Evolutionary conservation across 768 basidiomycete genomes (phyloP), one percentile per base, ranked within the genome.

Genomic region (Suillus ampliporus): DNA sequence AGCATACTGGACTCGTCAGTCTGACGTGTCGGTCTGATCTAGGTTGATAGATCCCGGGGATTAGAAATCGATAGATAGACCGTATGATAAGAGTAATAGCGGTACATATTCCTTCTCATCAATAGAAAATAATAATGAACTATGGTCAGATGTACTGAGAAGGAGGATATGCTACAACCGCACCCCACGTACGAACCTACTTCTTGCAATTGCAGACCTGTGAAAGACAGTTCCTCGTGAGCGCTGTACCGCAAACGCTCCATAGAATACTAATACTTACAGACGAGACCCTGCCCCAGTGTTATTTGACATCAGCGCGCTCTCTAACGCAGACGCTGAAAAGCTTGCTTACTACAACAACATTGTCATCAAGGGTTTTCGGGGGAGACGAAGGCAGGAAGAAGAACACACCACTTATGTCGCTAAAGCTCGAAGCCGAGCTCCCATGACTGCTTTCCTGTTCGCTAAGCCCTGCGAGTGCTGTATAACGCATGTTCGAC

Each of bases 381-480:
- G n/a, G 19, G 41, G 41, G 5, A 68, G 1, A 61, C 14, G 26
- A 15, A 47, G 26, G 43, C 15, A 2, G 14, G n/a, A 14, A 37
- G 5, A 37, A 5, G 19, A 17, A 76, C 85, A 69, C 68, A 92
- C 93, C 92, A 68, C 93, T 95, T 48, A 94, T 70, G 70, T 95
- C 93, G 69, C 92, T 94, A 68, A 94, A 93, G 73, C 93, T 87
- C 8, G 92, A 93, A 0, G 91, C 85, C 47, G 88, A 86, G 26
- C 91, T 93, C 3, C 87, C 86, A 56, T 89, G 83, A 65, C 79
- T 86, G 67, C 89, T 90, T 48, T 82, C 82, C 60, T 84, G 81
- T 61, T 89, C 86, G 66, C 84, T 85, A 41, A 47, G 77, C 61
- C 74, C 81, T 57, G 78, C 77, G 59, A 80, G 68, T 37, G 83